Evolutionary conservation across 306 rosid genomes (phyloP), one percentile per base, ranked within the genome.

Genomic region (Lablab purpureus): DNA sequence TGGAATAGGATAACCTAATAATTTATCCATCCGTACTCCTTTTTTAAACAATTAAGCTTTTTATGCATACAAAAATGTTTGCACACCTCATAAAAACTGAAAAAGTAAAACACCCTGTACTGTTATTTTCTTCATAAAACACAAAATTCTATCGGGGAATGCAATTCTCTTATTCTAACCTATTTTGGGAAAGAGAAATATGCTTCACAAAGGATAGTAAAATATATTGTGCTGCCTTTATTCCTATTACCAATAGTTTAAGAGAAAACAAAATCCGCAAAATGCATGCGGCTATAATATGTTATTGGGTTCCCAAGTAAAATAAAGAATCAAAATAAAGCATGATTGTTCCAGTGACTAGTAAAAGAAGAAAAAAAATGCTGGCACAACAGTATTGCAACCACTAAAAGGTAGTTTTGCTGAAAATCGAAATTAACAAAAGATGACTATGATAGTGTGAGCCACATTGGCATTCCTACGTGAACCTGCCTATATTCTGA

Each of bases 311-410:
- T 74, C 68, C 73, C 77, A 67, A 78, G 67, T 36, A 56, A 78
- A 73, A 46, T 30, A 77, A 83, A 83, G 86, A 83, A 78, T 77
- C 83, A 77, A 77, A 78, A 65, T 36, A 83, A 83, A 83, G 73
- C 80, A 83, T 78, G 73, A 83, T 83, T 71, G 73, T 28, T 34
- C 2, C 2, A 32, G 12, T 66, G 77, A 73, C 86, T 49, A 78
- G 72, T 10, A 54, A 83, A 82, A 51, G 58, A 69, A 37, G 65
- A 36, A 77, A 40, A 30, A 56, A 49, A 66, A 54, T 1, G 83
- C 67, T 83, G 80, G 73, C 67, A 66, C 67, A 34, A 73, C 83
- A 78, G 80, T 78, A 10, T 34, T 49, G 80, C 68, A 77, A 73
- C 86, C 67, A 79, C 30, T n/a, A 18, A 52, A 56, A 79, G 76